Base-by-base conservation (phyloP, 2,329 filamentous ascomycete genomes). In the Grosmannia penicillata region DNA sequence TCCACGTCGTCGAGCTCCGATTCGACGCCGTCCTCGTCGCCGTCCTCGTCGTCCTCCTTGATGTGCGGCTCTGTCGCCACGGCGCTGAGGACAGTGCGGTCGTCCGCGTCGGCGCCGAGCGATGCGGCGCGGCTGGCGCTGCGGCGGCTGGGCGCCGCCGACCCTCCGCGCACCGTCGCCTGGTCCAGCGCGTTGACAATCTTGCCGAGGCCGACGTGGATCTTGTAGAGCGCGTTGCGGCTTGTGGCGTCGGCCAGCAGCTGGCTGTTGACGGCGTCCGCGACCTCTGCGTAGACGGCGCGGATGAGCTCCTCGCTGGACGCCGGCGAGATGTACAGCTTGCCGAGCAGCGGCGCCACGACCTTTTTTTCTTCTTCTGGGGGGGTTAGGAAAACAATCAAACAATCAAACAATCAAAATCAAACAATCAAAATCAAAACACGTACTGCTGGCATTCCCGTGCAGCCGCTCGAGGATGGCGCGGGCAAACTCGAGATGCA, bases 291-390 rank as follows among this genome's bases (percentile, higher is more conserved):
- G 54, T 78, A 76, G 26, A 74, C 52, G 28, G 68, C 62, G 45
- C 72, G 61, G 43, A 78, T 60, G 48, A 72, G 73, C 18, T 70
- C 63, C 44, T 75, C 67, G 0, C 66, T 65, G 0, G 75, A 76
- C 2, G 78, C 65, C 0, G 83, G 70, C 2, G 79, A 77, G 34
- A 96, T 69, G 53, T 87, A 76, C 2, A 95, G 65, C 58, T 95
- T 96, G 47, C 76, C 76, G 1, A 96, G 69, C 34, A 95, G 72
- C 0, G 77, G 71, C 22, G 83, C 75, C 9, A 91, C 62, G 1
- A 79, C 70, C 55, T 93, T 95, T 61, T 82, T 84, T 57, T 95
- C 87, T 46, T 94, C 86, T 54, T 82, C 80, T 79, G 52, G 54
- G 18, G 2, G n/a, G 2, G 53, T 61, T 55, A 62, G 11, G 18